phyloP scores from a whole-genome alignment of 1,284 basidiomycete species.

The Mycosarcoma maydis region DNA sequence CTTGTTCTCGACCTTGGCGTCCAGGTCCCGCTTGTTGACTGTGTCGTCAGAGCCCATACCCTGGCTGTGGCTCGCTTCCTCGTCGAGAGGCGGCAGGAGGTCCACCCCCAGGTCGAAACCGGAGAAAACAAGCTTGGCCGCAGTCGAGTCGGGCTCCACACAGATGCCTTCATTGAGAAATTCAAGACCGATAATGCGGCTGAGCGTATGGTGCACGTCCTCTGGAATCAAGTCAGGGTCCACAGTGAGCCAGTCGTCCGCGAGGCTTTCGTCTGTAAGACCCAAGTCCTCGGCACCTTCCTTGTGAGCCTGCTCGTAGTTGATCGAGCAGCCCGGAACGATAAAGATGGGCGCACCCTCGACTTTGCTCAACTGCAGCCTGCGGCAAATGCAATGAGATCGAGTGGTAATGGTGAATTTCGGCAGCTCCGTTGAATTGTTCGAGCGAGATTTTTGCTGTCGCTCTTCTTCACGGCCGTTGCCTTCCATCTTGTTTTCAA shows the following conservation, averaged over 20 bases:
- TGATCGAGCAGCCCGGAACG: conserved; percentile 48
- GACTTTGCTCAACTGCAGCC: conserved; percentile 20
- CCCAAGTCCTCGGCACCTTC: conserved; percentile 39
- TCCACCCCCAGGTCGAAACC: conserved; percentile 17
- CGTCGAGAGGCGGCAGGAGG: conserved; percentile 1
- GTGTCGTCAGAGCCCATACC: neutral
- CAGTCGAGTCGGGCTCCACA: conserved; percentile 32
- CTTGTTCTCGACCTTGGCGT: neutral
- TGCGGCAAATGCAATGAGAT: conserved; percentile 32
- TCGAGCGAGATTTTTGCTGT: conserved; percentile 1
- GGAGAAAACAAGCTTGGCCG: conserved; percentile 22
- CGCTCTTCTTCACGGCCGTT: neutral
- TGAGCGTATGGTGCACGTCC: conserved; percentile 42
- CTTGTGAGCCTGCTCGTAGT: conserved; percentile 18
- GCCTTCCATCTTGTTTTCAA: neutral
- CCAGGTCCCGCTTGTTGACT: neutral
- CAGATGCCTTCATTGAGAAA: conserved; percentile 43
- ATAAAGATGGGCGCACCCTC: conserved; percentile 36
- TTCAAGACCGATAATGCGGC: conserved; percentile 44
- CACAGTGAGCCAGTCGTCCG: conserved; percentile 41
- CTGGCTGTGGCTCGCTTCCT: neutral
- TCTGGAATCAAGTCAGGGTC: conserved; percentile 39
- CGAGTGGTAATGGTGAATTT: conserved; percentile 36
- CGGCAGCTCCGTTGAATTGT: neutral
- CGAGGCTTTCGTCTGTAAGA: conserved; percentile 13